Base-by-base conservation (phyloP, 2,329 filamentous ascomycete genomes). In the Neonectria magnoliae region DNA sequence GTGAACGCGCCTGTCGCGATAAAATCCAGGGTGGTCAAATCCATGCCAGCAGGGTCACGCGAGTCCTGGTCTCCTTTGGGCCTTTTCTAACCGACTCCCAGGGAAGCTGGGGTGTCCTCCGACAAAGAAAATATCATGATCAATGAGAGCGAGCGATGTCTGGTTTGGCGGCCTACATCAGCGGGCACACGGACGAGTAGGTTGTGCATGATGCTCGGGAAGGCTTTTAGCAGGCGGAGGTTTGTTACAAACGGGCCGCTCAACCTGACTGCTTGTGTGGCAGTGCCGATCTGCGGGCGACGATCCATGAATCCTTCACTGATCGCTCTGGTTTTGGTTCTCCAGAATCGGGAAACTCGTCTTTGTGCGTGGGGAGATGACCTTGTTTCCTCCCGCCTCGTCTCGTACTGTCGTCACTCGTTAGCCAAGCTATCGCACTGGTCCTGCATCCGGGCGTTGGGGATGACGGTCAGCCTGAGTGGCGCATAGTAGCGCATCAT, bases 281-380 rank as follows among this genome's bases (percentile, higher is more conserved):
- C 45, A 16, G 57, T 50, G 48, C 29, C 47, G 58, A 67, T 65
- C 58, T 52, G 33, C 60, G 38, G 48, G 59, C 20, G 52, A 33
- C 65, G 58, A 62, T 45, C 31, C 29, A 38, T n/a, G 36, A 55
- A 67, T 67, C 62, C 62, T 67, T 67, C 51, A 36, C 31, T 33
- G 31, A 29, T 33, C 33, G 31, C 36, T 33, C 33, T 51, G 33
- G 45, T 27, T 25, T 25, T 25, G 29, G 33, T 18, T 14, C 25
- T 27, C 27, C 41, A 22, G n/a, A 29, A 51, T 44, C 33, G 20
- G 42, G 51, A 44, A 56, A 50, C 5, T 22, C 18, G 58, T 33
- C 11, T 47, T 38, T 36, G 29, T 51, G 59, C 27, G 29, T 38
- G 25, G 31, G 36, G 29, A 44, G 57, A 41, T 54, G 57, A 45